These are phyloP conservation scores for Yamadazyma conglobata DNA, from an alignment of 1,139 yeast genomes.

Conservation along the genomic window DNA sequence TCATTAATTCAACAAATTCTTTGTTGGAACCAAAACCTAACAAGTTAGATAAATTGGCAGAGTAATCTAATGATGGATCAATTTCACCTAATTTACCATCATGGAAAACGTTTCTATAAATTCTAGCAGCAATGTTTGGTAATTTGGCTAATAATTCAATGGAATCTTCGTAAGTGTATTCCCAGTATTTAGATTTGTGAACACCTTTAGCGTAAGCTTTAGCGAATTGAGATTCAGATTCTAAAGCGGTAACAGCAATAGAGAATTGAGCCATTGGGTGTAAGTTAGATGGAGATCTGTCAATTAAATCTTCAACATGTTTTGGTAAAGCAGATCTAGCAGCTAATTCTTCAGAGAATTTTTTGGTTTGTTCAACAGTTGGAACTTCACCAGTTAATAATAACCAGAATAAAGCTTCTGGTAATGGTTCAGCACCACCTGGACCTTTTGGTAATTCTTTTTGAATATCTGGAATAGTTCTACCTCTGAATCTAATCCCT, in stretches of 20 bases:
- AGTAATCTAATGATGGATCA: constrained; percentile 79
- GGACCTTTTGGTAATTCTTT: constrained; percentile 89
- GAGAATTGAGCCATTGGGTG: constrained; percentile 99
- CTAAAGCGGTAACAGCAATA: constrained; percentile 88
- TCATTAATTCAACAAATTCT: constrained; percentile 86
- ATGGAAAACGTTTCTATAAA: constrained; percentile 85
- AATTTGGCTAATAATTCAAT: constrained; percentile 86
- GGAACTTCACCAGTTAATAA: constrained; percentile 90
- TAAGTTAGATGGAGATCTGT: constrained; percentile 77
- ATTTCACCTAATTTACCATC: constrained; percentile 77
- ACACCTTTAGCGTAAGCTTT: constrained; percentile 89
- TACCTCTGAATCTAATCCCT: constrained; percentile 98
- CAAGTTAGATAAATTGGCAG: constrained; percentile 82
- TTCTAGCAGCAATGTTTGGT: constrained; percentile 91
- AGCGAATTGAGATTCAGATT: constrained; percentile 87
- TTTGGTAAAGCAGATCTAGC: constrained; percentile 82
- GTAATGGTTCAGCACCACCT: constrained; percentile 81
- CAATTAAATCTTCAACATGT: constrained; percentile 78
- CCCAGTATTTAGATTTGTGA: constrained; percentile 87
- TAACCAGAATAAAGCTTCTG: constrained; percentile 93
- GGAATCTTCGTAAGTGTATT: constrained; percentile 86
- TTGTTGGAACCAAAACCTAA: constrained; percentile 77
- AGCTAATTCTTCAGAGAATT: constrained; percentile 78
- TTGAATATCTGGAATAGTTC: constrained; percentile 94
- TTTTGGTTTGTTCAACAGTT: constrained; percentile 68